phyloP scores from a whole-genome alignment of 2,329 filamentous ascomycete genomes.

The Cladophialophora exuberans region DNA sequence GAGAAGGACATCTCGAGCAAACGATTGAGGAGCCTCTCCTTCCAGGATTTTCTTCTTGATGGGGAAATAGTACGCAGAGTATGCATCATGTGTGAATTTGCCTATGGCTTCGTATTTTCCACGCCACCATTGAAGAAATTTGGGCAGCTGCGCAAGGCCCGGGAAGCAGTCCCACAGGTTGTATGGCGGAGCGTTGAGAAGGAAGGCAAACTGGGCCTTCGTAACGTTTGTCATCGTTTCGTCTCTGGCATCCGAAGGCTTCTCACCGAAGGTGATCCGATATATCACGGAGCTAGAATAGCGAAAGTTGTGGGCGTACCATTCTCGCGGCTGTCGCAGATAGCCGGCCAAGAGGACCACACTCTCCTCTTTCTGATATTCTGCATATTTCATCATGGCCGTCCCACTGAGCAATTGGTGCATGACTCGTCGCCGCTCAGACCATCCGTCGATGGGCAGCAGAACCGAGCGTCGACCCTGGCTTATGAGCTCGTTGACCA shows the following conservation, averaged over 20 bases:
- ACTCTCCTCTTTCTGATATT: slow-evolving; percentile 44
- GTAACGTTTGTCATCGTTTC: slow-evolving; percentile 37
- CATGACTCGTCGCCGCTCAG: slow-evolving; percentile 44
- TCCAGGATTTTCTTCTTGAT: slow-evolving; percentile 34
- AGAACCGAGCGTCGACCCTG: slow-evolving; percentile 40
- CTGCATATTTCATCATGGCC: slow-evolving; percentile 39
- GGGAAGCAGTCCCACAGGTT: slow-evolving; percentile 47
- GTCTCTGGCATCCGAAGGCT: slow-evolving; percentile 38
- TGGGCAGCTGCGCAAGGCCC: slow-evolving; percentile 37
- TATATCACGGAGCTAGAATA: slow-evolving; percentile 45
- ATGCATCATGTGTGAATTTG: slow-evolving; percentile 41
- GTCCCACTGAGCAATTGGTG: slow-evolving; percentile 44
- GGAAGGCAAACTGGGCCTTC: slow-evolving; percentile 41
- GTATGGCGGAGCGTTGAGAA: slow-evolving; percentile 34
- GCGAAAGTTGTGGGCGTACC: slow-evolving; percentile 46
- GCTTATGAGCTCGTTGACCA: slow-evolving; percentile 45
- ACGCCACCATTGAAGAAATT: slow-evolving; percentile 40
- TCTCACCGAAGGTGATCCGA: slow-evolving; percentile 41
- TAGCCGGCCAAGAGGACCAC: slow-evolving; percentile 43
- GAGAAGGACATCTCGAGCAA: slow-evolving; percentile 42
- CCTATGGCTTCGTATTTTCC: slow-evolving; percentile 40
- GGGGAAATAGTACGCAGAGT: slow-evolving; percentile 41
- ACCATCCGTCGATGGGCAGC: slow-evolving; percentile 40
- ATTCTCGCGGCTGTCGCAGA: slow-evolving; percentile 38
- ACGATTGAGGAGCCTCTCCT: slow-evolving; percentile 41